Evolutionary conservation across 208 protist species (phyloP), one percentile per base, ranked within the genome.

Genomic region (Herpetomonas tarakana): DNA sequence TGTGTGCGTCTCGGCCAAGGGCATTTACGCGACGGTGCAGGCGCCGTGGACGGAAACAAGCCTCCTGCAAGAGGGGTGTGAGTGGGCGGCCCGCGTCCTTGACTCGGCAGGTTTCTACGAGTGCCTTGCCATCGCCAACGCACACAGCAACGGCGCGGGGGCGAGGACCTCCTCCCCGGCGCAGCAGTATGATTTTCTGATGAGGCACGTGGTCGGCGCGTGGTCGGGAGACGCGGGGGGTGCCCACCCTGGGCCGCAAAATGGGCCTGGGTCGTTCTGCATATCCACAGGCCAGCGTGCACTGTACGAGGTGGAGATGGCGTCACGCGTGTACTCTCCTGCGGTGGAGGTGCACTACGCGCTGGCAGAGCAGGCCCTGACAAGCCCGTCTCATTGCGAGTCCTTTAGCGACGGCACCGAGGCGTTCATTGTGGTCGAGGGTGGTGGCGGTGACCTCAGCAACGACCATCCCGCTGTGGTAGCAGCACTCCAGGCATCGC

Each of bases 11-110:
- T 26, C 52, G 0, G 74, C 46, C 6, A 86, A 80, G 54, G 78
- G 71, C 22, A 68, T 87, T 30, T 59, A 71, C 21, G 74, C 74
- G 18, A 71, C 54, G 26, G 44, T 91, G 30, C 68, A 76, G 52
- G 77, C 84, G 0, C 73, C 76, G 21, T 91, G 84, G 84, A 83
- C 61, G 3, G 84, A 91, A 28, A 91, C 80, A 1, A 52, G 78
- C 2, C 52, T 87, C 2, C 47, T 86, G 25, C 80, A 86, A 38
- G 84, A 91, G 51, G 79, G 74, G 9, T 91, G 84, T 62, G 84
- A 91, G 50, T 76, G 71, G 72, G 71, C 58, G 0, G 66, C 38
- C 2, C 65, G 65, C 22, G 57, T n/a, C n/a, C 55, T 69, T 22
- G 70, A 66, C 58, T 24, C 19, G 16, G 24, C 18, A 11, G 56